Conservation (phyloP, 768 basidiomycete genomes). For the Boletales sp. region DNA sequence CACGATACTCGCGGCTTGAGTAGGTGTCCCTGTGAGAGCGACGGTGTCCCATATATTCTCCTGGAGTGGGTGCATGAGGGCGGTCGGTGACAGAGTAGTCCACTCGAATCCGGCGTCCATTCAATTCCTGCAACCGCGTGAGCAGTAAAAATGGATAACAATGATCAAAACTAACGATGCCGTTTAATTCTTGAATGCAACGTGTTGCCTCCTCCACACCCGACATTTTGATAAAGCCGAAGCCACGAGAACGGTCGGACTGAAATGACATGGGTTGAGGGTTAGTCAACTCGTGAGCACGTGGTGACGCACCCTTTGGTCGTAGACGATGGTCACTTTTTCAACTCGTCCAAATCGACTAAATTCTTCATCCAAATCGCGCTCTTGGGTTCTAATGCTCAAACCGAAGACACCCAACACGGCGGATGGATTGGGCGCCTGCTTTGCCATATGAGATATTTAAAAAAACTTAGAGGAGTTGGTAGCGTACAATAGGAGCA, state of each 20-base stretch:
- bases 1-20: conserved; percentile 42
- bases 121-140: conserved; percentile 63
- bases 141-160: background rate
- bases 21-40: conserved; percentile 50
- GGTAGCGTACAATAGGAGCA: conserved; percentile 64
- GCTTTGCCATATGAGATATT: conserved; percentile 41
- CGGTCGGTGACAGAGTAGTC: conserved; percentile 94
- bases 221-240: conserved; percentile 96
- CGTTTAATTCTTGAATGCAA: conserved; percentile 90
- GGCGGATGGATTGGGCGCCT: conserved; percentile 84
- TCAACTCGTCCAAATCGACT: conserved; percentile 83
- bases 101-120: conserved; percentile 93
- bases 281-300: conserved; percentile 1
- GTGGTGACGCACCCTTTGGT: conserved; percentile 72
- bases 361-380: conserved; percentile 94
- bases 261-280: conserved; percentile 31
- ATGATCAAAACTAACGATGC: conserved; percentile 57
- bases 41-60: conserved; percentile 95
- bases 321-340: conserved; percentile 95
- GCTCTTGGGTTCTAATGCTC: conserved; percentile 90
- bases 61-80: conserved; percentile 94
- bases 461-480: conserved; percentile 1
- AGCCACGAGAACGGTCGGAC: conserved; percentile 96
- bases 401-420: conserved; percentile 98
- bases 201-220: conserved; percentile 82